Evolutionary conservation across 805 yeast genomes (phyloP).

Genomic region (Wickerhamomyces bovis): DNA sequence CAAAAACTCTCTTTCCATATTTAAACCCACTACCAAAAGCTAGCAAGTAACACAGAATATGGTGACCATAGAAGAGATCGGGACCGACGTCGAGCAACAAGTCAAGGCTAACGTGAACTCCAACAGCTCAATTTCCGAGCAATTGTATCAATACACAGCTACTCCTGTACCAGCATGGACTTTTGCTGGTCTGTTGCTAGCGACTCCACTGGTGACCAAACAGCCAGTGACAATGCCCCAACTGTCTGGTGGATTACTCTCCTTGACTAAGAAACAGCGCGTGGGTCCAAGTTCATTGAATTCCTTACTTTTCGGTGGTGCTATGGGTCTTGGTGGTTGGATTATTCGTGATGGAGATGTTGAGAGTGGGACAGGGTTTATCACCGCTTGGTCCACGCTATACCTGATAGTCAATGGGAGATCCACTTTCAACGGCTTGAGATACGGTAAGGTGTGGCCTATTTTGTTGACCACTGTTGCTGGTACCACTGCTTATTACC

Average conservation of each 20-base stretch:
- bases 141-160: conserved; percentile 26
- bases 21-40: not conserved
- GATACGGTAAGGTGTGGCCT: conserved; percentile 59
- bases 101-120: conserved; percentile 5
- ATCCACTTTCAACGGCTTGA: conserved; percentile 44
- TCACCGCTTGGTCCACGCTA: conserved; percentile 73
- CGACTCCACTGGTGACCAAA: conserved; percentile 31
- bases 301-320: conserved; percentile 53
- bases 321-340: conserved; percentile 62
- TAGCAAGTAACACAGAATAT: conserved; percentile 3
- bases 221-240: conserved; percentile 19
- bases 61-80: conserved; percentile 22
- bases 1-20: not conserved
- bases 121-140: conserved; percentile 11
- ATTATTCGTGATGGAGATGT: conserved; percentile 74
- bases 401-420: conserved; percentile 69
- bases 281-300: conserved; percentile 30
- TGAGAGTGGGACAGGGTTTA: conserved; percentile 74
- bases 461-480: conserved; percentile 53
- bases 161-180: conserved; percentile 46
- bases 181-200: conserved; percentile 31
- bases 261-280: not conserved
- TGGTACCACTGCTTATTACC: conserved; percentile 52
- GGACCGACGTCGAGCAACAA: conserved; percentile 13
- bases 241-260: not conserved